These are phyloP conservation scores for Monosporozyma yasuniensis DNA, from an alignment of 805 yeast genomes.

Conservation along the genomic window DNA sequence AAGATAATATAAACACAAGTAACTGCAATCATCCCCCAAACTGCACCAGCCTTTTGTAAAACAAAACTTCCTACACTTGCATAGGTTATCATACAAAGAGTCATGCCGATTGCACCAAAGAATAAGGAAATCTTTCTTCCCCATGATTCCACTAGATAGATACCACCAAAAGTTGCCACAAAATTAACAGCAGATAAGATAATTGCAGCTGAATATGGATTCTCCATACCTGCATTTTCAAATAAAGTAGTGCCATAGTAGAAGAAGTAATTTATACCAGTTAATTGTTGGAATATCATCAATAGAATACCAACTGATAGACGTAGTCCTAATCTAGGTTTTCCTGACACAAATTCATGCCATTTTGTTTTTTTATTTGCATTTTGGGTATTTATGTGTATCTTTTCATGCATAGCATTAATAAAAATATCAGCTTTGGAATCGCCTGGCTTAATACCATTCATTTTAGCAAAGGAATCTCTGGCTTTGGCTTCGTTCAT, in stretches of 20 bases:
- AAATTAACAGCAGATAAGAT: slow-evolving; percentile 50
- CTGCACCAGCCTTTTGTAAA: slow-evolving; percentile 38
- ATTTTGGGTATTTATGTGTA: background rate
- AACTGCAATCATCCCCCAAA: slow-evolving; percentile 53
- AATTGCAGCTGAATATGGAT: slow-evolving; percentile 53
- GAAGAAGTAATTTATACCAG: slow-evolving; percentile 59
- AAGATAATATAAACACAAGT: slow-evolving; percentile 56
- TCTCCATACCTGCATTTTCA: slow-evolving; percentile 46
- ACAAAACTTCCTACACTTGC: slow-evolving; percentile 50
- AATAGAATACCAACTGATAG: slow-evolving; percentile 48
- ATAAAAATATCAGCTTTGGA: slow-evolving; percentile 41
- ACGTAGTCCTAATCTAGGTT: slow-evolving; percentile 45
- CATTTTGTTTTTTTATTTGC: background rate
- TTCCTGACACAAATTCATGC: slow-evolving; percentile 48
- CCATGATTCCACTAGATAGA: slow-evolving; percentile 42
- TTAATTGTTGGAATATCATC: slow-evolving; percentile 54
- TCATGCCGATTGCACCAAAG: slow-evolving; percentile 45
- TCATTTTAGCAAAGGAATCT: slow-evolving; percentile 43
- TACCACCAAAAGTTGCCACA: slow-evolving; percentile 44
- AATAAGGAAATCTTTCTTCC: slow-evolving; percentile 48
- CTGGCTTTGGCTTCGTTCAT: slow-evolving; percentile 46
- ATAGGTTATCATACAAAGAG: slow-evolving; percentile 48
- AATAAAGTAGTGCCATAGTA: slow-evolving; percentile 59
- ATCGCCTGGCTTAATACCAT: slow-evolving; percentile 39
- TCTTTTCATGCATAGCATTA: slow-evolving; percentile 18